A percentile compares a stretch with the other conserved stretches of the same genome.
Conservation (phyloP, 2,329 filamentous ascomycete species). For the Allantophomopsis lycopodina region DNA sequence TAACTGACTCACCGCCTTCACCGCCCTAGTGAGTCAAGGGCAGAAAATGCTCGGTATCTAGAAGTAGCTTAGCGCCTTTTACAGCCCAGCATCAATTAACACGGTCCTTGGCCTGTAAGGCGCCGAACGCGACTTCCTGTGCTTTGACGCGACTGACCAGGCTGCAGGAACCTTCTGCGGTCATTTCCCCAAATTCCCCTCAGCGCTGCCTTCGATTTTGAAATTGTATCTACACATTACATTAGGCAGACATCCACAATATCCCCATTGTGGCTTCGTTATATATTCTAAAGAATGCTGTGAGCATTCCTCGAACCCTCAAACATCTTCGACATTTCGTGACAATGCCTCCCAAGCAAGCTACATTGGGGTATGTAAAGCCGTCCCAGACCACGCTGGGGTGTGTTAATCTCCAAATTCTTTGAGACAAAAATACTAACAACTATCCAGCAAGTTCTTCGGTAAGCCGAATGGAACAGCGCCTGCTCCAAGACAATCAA, state of each 20-base stretch:
- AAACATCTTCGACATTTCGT: slow-evolving; percentile 6
- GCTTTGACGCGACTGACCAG: not conserved
- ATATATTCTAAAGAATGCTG: slow-evolving; percentile 5
- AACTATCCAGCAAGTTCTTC: slow-evolving; percentile 65
- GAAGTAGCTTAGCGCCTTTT: no score
- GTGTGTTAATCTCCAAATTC: slow-evolving; percentile 30
- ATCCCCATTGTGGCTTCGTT: slow-evolving; percentile 16
- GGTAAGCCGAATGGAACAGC: slow-evolving; percentile 46
- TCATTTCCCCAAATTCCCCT: not conserved
- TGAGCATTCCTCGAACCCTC: slow-evolving; percentile 6
- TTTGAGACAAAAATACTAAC: not conserved
- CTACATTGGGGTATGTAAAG: slow-evolving; percentile 80
- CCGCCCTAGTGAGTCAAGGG: slow-evolving; percentile 1
- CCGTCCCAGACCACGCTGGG: slow-evolving; percentile 59
- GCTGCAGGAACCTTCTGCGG: not conserved
- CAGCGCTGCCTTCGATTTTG: not conserved
- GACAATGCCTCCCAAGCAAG: slow-evolving; percentile 35
- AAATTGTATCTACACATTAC: not conserved
- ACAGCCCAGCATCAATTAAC: not conserved
- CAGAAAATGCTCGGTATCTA: not conserved
- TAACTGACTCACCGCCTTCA: not conserved
- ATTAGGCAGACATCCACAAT: not conserved
- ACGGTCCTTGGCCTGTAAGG: not conserved
- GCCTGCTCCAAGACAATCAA: slow-evolving; percentile 59
- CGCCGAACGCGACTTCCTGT: not conserved